Evolutionary conservation across 257 asterid species (phyloP).

Genomic region (Capsicum pubescens): DNA sequence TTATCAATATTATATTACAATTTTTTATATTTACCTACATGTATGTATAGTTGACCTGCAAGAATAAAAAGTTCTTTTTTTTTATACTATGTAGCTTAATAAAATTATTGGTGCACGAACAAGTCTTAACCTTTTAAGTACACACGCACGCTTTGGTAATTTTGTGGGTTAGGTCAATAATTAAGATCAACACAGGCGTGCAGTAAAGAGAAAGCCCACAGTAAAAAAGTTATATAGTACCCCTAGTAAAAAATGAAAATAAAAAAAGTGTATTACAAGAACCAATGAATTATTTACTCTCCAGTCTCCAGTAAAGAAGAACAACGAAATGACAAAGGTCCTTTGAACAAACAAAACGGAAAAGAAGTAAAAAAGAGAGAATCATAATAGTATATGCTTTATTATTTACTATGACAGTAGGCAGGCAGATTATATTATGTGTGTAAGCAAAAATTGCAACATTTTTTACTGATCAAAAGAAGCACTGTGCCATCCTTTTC

Average conservation of each 20-base stretch:
- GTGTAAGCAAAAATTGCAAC: not conserved
- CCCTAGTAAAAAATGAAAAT: not conserved
- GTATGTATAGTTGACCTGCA: too few relatives aligned
- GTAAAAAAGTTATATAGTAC: not conserved
- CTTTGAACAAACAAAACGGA: not conserved
- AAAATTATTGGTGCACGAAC: not conserved
- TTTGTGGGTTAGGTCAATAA: not conserved
- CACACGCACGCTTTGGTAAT: not conserved
- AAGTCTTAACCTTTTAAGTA: not conserved
- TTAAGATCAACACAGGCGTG: not conserved
- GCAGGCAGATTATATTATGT: not conserved
- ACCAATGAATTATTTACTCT: not conserved
- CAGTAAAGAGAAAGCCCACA: not conserved
- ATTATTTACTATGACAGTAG: not conserved
- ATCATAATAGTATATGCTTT: not conserved
- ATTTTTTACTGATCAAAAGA: not conserved
- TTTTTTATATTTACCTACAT: too few relatives aligned
- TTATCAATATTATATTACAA: too few relatives aligned
- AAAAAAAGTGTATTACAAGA: not conserved
- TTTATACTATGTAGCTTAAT: too few relatives aligned
- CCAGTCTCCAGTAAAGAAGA: not conserved
- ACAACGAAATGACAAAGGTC: not conserved
- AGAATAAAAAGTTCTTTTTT: too few relatives aligned
- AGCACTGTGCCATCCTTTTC: not conserved
- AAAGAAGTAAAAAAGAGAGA: constrained; percentile 1